Evolutionary conservation across 2,329 filamentous ascomycete species (phyloP).

Genomic region (Xylaria digitata): DNA sequence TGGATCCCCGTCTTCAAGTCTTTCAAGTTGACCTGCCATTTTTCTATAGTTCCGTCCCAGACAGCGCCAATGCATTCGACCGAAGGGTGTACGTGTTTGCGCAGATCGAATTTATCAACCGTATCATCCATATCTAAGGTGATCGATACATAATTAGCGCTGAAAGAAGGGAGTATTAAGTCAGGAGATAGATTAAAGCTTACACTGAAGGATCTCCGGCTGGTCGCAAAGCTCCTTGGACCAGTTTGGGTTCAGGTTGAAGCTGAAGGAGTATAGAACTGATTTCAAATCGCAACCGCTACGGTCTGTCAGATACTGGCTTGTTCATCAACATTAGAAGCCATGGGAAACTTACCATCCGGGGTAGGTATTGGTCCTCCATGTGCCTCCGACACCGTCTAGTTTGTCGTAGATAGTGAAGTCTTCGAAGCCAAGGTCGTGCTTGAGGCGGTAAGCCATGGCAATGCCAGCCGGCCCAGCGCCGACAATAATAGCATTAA

Average conservation of each 20-base stretch:
- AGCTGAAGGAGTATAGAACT: background rate
- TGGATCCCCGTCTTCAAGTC: slow-evolving; percentile 30
- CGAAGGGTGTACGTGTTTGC: slow-evolving; percentile 28
- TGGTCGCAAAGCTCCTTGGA: slow-evolving; percentile 11
- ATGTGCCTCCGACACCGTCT: slow-evolving; percentile 33
- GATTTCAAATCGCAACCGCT: slow-evolving; percentile 6
- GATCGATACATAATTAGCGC: background rate
- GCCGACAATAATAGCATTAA: slow-evolving; percentile 41
- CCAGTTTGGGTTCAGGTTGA: slow-evolving; percentile 8
- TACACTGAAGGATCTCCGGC: slow-evolving; percentile 11
- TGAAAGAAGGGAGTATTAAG: background rate
- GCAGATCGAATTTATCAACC: slow-evolving; percentile 35
- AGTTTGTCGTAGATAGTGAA: slow-evolving; percentile 37
- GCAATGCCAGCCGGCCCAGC: slow-evolving; percentile 39
- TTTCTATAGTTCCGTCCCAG: slow-evolving; percentile 42
- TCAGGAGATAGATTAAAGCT: background rate
- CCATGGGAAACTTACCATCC: slow-evolving; percentile 25
- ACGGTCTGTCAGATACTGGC: background rate
- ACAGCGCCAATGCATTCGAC: slow-evolving; percentile 37
- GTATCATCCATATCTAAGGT: slow-evolving; percentile 32
- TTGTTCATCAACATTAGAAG: too few relatives aligned
- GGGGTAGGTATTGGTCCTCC: slow-evolving; percentile 34
- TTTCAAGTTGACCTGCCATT: slow-evolving; percentile 31
- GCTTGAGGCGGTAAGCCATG: slow-evolving; percentile 34
- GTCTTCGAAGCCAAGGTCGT: slow-evolving; percentile 29